Evolutionary conservation across 257 asterid genomes (phyloP).

Genomic region (Echium plantagineum): DNA sequence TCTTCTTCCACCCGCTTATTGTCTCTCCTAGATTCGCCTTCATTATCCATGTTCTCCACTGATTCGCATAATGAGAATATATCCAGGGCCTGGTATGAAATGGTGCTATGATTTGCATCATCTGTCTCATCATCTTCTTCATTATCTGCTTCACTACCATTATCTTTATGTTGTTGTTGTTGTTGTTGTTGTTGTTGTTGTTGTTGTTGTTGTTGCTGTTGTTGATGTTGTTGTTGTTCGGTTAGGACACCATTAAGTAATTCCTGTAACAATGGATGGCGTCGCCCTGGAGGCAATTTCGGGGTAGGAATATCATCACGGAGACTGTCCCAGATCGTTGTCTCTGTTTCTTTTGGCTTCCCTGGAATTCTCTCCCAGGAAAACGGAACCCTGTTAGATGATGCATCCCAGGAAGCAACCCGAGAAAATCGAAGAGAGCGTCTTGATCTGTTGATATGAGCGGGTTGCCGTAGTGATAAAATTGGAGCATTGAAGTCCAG

Average conservation of each 20-base stretch:
- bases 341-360: conserved; percentile 38
- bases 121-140: conserved; percentile 10
- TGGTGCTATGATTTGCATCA: background rate
- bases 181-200: background rate
- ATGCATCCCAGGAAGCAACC: conserved; percentile 12
- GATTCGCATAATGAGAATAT: conserved; percentile 58
- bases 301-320: conserved; percentile 21
- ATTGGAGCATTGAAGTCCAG: conserved; percentile 60
- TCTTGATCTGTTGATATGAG: conserved; percentile 6
- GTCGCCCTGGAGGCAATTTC: conserved; percentile 39
- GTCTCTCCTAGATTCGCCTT: conserved; percentile 4
- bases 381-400: conserved; percentile 47
- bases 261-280: conserved; percentile 20
- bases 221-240: background rate
- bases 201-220: background rate
- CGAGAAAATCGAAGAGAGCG: background rate
- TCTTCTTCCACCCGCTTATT: background rate
- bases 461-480: conserved; percentile 42
- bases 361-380: conserved; percentile 76
- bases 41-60: conserved; percentile 13
- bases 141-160: conserved; percentile 16
- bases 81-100: conserved; percentile 40
- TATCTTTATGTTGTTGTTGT: conserved; percentile 1
- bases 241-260: background rate
- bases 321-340: background rate